These are phyloP conservation scores for Neospermospora avenae DNA, from an alignment of 2,329 filamentous ascomycete genomes.

Conservation along the genomic window DNA sequence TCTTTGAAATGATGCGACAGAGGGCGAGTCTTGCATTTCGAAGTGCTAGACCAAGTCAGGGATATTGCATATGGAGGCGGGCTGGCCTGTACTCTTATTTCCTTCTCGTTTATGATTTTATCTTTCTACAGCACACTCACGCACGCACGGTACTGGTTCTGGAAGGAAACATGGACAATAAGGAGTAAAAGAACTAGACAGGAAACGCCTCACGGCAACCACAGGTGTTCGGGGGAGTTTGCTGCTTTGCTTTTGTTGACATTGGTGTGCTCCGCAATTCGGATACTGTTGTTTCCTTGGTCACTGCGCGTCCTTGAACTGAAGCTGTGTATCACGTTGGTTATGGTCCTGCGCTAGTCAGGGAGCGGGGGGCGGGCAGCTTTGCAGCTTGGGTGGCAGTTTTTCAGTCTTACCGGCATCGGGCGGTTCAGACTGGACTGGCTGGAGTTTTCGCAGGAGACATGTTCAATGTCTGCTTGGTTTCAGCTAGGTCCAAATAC, in stretches of 20 bases:
- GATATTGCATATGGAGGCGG: constrained; percentile 2
- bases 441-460: background rate
- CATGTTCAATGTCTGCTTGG: background rate
- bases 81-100: constrained; percentile 17
- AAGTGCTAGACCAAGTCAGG: background rate
- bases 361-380: background rate
- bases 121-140: constrained; percentile 1
- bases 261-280: background rate
- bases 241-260: constrained; percentile 7
- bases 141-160: background rate
- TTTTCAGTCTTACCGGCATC: background rate
- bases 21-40: background rate
- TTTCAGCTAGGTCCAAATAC: background rate
- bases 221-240: constrained; percentile 24
- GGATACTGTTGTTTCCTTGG: background rate
- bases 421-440: too few relatives aligned
- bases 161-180: constrained; percentile 7
- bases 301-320: background rate
- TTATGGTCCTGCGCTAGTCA: background rate
- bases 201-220: constrained; percentile 30
- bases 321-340: background rate
- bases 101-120: constrained; percentile 13
- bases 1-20: background rate
- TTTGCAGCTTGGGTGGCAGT: background rate
- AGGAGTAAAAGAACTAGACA: constrained; percentile 30